Base-by-base conservation (phyloP, 495 filamentous ascomycete genomes). In the Hyaloscypha hepaticicola region DNA sequence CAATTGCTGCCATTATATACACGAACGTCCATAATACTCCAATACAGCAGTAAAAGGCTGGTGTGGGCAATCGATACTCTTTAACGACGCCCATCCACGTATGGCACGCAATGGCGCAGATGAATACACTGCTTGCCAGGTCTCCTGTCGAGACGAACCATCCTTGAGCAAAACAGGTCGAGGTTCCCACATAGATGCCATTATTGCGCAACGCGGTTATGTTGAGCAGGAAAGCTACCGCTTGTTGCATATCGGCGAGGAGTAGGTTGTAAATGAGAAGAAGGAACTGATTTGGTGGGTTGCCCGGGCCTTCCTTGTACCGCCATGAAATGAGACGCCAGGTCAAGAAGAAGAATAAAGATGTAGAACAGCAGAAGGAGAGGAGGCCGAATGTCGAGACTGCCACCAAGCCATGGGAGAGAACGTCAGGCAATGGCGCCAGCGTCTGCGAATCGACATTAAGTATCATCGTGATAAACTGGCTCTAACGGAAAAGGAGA, bases 221-320 rank as follows among this genome's bases (percentile, higher is more conserved):
- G 68, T 85, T 90, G 41, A 92, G 78, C 41, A 89, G 63, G 70
- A 91, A 92, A 14, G 87, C 86, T 5, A 84, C 75, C 0, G 87
- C 78, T 72, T 91, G 89, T 69, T 89, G 87, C 53, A 92, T 77
- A 72, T 92, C 90, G 60, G 90, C 90, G 53, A 92, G 70, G 4
- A 92, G 75, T 21, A 92, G 82, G 72, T 91, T 91, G 72, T 86
- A 87, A 50, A 92, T 86, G 16, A 93, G 79, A 49, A 92, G 67
- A 3, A 92, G 79, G 66, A 89, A 91, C 72, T 93, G 89, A 71
- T 92, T 92, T 21, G 59, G 67, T 8, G 66, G 53, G 60, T 53
- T 4, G 25, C 28, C 28, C n/a, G n/a, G 19, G 33, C 63, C 64
- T 58, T 61, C 53, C 62, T 63, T 33, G 58, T 63, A 21, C 22